Evolutionary conservation across 2,329 filamentous ascomycete genomes (phyloP), one percentile per base, ranked within the genome.

Genomic region (Cladosporium colombiae): DNA sequence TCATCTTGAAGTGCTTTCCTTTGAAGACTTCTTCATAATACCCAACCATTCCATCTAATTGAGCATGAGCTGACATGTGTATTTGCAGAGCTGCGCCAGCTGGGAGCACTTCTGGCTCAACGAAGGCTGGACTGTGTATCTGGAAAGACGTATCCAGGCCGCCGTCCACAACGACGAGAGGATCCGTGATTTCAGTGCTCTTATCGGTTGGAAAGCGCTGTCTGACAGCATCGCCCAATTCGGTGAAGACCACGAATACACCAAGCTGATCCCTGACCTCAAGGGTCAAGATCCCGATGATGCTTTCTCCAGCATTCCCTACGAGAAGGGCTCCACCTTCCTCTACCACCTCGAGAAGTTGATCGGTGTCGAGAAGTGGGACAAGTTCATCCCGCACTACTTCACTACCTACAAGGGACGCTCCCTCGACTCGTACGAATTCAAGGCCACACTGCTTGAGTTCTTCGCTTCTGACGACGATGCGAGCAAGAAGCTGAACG

Each of bases 251-350:
- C 93, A 97, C 75, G 90, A 94, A 72, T 98, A 95, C 81, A 99
- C 95, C 8, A 96, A 96, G 78, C 85, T 99, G 63, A 88, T 97
- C 70, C 86, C 93, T 67, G 89, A 92, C 76, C 89, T 98, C 69
- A 91, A 94, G 75, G 92, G 92, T 66, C 89, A 95, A 70, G 94
- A 98, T 73, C 95, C 95, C 0, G 95, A 98, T 77, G 95, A 99
- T 78, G 91, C 94, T 1, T 99, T 98, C 81, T 96, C 91, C 71
- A 91, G 88, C 29, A 84, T 98, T 37, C 93, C 95, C 0, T 99
- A 99, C 74, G 94, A 98, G 77, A 98, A 99, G 80, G 94, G 94
- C 3, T 98, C 97, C 79, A 91, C 91, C 75, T 96, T 98, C 78
- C 84, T 99, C 55, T 97, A 93, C 78, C 89, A 93, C 73, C 88